Evolutionary conservation across 352 stramenopile species (phyloP), one percentile per base, ranked within the genome.

Genomic region (Phytophthora lateralis): DNA sequence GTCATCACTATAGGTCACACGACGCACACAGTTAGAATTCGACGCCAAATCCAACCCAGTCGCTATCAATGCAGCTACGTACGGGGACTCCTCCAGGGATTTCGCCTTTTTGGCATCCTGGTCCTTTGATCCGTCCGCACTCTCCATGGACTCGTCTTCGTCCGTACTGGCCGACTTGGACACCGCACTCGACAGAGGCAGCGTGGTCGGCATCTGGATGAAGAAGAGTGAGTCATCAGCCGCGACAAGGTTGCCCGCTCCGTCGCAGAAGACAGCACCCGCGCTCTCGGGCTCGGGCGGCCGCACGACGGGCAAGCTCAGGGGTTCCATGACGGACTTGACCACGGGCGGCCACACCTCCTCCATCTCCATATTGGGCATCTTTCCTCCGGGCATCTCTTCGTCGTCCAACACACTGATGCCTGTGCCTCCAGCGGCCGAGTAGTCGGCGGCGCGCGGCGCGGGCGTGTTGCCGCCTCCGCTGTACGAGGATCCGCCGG

Each of bases 401-500:
- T 81, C 75, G 17, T 93, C 78, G 43, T 95, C 87, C 14, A 95
- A 59, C 14, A 95, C 77, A 73, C 87, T 95, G 63, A 95, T 95
- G 27, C 87, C 87, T 5, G 89, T 76, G n/a, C 82, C 87, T 21
- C 90, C 82, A 24, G 87, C 84, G 14, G 85, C 81, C 20, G 75
- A 71, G 55, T 89, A 90, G 18, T 78, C 69, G 14, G 53, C 50
- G 4, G 58, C 47, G 11, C 80, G 80, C 4, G 76, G 78, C 12
- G 81, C 73, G 14, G 74, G 57, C 2, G 66, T 39, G 7, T 56
- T 73, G 35, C 66, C 53, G 2, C 71, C 73, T 54, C 69, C 71
- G 49, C 82, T 92, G 60, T 87, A 93, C 18, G 82, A 92, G 39
- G 86, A 93, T 12, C 84, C 86, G 14, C 70, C 80, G n/a, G 86